Percentiles rank a stretch among this genome's conserved stretches.
Evolutionary conservation across 202 grass and related monocot species (phyloP).

Genomic region (Bolboschoenoplectus hybrid): DNA sequence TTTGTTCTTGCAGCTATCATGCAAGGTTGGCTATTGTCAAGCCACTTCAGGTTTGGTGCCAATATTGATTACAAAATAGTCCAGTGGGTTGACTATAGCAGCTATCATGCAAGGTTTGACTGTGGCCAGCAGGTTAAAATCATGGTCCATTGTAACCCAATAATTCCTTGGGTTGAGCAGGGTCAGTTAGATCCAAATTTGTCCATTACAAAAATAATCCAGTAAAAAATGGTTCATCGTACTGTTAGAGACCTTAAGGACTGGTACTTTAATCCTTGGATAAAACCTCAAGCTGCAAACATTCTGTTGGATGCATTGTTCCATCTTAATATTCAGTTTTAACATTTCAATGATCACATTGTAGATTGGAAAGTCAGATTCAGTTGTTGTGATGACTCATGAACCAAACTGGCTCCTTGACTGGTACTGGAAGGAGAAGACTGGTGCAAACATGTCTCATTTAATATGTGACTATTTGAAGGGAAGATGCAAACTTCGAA

Average conservation of each 20-base stretch:
- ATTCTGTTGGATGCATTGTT: background rate
- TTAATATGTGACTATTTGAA: conserved; percentile 80
- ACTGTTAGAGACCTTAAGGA: background rate
- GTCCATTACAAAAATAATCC: background rate
- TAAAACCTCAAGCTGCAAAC: background rate
- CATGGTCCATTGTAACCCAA: background rate
- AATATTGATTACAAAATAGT: conserved; percentile 34
- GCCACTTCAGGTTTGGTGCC: background rate
- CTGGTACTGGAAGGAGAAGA: conserved; percentile 94
- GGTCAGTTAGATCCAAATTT: conserved; percentile 2
- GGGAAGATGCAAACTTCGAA: conserved; percentile 90
- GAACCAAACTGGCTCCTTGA: conserved; percentile 97
- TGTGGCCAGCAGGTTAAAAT: background rate
- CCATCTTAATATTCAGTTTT: background rate
- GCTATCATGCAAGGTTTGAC: background rate
- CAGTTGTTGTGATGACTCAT: conserved; percentile 80
- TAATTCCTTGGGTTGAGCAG: background rate
- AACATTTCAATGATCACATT: conserved; percentile 31
- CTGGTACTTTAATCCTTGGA: background rate
- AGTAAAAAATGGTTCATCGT: background rate
- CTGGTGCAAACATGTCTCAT: conserved; percentile 78
- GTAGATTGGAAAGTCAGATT: conserved; percentile 82
- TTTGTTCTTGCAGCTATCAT: conserved; percentile 30
- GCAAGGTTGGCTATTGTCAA: conserved; percentile 12
- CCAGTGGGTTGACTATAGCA: background rate